A percentile compares a stretch with the other conserved stretches of the same genome.
Evolutionary conservation across 1,284 basidiomycete genomes (phyloP).

Genomic region (Fistulinella cinereoalba): DNA sequence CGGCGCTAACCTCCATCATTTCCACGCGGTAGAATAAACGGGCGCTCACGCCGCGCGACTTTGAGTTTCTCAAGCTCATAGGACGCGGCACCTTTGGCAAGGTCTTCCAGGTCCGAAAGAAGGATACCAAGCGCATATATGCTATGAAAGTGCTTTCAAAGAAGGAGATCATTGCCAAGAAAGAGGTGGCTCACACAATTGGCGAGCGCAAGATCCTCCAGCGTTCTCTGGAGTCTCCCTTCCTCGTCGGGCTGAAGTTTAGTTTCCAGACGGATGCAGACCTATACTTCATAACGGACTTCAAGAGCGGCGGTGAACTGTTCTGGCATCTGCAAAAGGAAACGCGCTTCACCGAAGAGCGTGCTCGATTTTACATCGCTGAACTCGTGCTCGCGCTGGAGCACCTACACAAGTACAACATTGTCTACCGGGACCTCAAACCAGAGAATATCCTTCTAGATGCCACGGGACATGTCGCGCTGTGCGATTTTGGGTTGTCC

Average conservation of each 20-base stretch:
- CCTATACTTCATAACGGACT: slow-evolving; percentile 97
- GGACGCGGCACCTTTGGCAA: slow-evolving; percentile 98
- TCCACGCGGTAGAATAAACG: slow-evolving; percentile 62
- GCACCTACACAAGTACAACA: slow-evolving; percentile 96
- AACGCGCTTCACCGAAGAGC: slow-evolving; percentile 88
- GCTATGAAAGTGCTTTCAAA: slow-evolving; percentile 99
- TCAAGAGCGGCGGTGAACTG: slow-evolving; percentile 97
- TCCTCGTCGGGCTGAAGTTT: slow-evolving; percentile 98
- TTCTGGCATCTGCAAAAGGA: slow-evolving; percentile 98
- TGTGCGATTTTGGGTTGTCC: slow-evolving; percentile 96
- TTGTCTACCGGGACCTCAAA: slow-evolving; percentile 97
- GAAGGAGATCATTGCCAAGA: slow-evolving; percentile 98
- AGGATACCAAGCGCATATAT: slow-evolving; percentile 97
- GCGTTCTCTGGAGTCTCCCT: slow-evolving; percentile 90
- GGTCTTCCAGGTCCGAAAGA: slow-evolving; percentile 98
- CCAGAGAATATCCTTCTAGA: slow-evolving; percentile 97
- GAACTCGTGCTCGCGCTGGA: slow-evolving; percentile 93
- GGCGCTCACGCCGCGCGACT: slow-evolving; percentile 86
- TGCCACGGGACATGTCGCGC: slow-evolving; percentile 93
- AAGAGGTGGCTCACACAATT: slow-evolving; percentile 99
- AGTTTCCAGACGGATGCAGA: slow-evolving; percentile 97
- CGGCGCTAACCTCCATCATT: slow-evolving; percentile 12
- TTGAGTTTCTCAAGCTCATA: slow-evolving; percentile 98
- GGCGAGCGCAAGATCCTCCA: slow-evolving; percentile 99
- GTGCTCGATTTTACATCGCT: slow-evolving; percentile 93